Evolutionary conservation across 2,329 filamentous ascomycete genomes (phyloP).

Genomic region (Passalora sequoiae): DNA sequence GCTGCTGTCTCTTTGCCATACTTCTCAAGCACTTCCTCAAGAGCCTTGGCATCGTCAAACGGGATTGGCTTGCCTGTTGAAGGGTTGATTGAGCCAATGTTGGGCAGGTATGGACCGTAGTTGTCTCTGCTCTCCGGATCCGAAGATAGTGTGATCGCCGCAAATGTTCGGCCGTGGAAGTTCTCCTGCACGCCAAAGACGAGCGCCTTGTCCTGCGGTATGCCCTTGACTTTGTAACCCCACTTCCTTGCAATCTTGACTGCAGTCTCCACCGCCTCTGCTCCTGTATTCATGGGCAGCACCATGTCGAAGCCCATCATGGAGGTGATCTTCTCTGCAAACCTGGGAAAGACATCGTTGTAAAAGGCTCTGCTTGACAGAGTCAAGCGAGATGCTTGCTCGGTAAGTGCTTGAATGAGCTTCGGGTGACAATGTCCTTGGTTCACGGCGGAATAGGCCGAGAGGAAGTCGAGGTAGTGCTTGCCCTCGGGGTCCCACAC

Average conservation of each 20-base stretch:
- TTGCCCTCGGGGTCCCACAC: slow-evolving; percentile 93
- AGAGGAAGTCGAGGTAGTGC: slow-evolving; percentile 96
- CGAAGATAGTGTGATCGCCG: slow-evolving; percentile 88
- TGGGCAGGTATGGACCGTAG: slow-evolving; percentile 92
- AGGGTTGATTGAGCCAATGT: slow-evolving; percentile 72
- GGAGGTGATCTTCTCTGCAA: slow-evolving; percentile 83
- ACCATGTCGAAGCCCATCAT: slow-evolving; percentile 98
- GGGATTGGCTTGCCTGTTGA: slow-evolving; percentile 71
- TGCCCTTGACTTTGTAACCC: slow-evolving; percentile 94
- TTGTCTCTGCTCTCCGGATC: slow-evolving; percentile 94
- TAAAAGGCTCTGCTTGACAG: slow-evolving; percentile 93
- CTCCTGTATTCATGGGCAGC: slow-evolving; percentile 95
- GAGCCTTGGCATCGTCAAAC: slow-evolving; percentile 78
- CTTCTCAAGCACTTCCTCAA: slow-evolving; percentile 71
- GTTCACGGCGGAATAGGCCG: slow-evolving; percentile 95
- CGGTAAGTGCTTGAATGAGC: slow-evolving; percentile 80
- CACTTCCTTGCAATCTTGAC: slow-evolving; percentile 96
- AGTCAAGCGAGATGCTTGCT: slow-evolving; percentile 84
- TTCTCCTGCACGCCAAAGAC: slow-evolving; percentile 84
- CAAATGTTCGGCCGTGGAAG: slow-evolving; percentile 97
- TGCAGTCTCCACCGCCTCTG: slow-evolving; percentile 91
- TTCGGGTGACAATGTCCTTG: slow-evolving; percentile 97
- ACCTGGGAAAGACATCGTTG: slow-evolving; percentile 96
- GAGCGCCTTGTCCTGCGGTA: slow-evolving; percentile 75
- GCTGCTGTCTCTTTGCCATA: slow-evolving; percentile 83